Percentiles rank a stretch among this genome's conserved stretches.
Conservation (phyloP, 345 rosid genomes). For the Hibiscus syriacus region DNA sequence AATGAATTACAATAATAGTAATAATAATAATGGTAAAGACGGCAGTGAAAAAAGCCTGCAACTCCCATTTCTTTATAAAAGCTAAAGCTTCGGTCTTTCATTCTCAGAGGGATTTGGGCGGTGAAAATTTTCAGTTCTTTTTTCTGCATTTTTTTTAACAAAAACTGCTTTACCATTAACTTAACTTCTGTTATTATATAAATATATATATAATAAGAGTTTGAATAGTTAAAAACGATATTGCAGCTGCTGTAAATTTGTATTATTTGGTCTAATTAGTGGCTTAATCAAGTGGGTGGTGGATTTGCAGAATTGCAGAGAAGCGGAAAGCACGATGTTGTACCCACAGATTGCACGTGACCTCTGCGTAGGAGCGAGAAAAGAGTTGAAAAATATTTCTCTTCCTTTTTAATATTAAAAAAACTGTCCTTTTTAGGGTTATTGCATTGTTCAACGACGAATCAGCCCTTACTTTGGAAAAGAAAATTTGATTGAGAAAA, state of each 20-base stretch:
- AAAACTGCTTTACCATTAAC: not conserved
- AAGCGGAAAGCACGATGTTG: constrained; percentile 13
- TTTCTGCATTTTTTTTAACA: not conserved
- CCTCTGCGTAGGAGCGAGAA: not conserved
- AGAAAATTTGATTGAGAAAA: no score
- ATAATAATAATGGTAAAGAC: constrained; percentile 34
- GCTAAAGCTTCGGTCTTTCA: not conserved
- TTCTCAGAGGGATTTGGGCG: constrained; percentile 4
- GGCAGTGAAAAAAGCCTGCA: constrained; percentile 36
- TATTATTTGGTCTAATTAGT: constrained; percentile 11
- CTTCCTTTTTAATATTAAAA: not conserved
- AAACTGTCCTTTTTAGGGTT: not conserved
- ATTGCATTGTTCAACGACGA: not conserved
- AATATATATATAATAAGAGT: not conserved
- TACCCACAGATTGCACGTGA: constrained; percentile 12
- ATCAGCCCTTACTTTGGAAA: not conserved
- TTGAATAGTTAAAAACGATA: not conserved
- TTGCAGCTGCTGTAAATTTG: not conserved
- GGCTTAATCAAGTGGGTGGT: not conserved
- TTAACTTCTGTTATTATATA: not conserved
- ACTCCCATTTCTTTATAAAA: not conserved
- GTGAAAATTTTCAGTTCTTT: not conserved
- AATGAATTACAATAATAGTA: constrained; percentile 23
- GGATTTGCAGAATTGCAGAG: constrained; percentile 5
- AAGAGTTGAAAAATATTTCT: not conserved